Evolutionary conservation across 73 alveolate genomes (phyloP).

Genomic region (Halteria grandinella): DNA sequence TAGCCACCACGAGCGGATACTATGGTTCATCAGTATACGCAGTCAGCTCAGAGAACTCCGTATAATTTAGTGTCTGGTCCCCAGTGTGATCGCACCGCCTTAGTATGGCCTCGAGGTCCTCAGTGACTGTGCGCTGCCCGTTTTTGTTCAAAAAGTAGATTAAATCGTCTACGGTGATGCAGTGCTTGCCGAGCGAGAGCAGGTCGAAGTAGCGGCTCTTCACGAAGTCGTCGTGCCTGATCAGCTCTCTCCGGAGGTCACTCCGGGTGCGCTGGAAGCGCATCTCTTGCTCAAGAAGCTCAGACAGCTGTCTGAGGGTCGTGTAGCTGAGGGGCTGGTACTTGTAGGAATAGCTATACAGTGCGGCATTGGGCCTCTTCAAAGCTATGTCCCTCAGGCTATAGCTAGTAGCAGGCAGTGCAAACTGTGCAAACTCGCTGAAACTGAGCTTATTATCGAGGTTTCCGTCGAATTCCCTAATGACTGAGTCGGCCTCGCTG

Average conservation of each 20-base stretch:
- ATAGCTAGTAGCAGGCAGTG: constrained; percentile 35
- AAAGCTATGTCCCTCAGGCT: not conserved
- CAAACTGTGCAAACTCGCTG: not conserved
- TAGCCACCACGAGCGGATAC: no score
- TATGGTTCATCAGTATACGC: not conserved
- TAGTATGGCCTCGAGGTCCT: constrained; percentile 47
- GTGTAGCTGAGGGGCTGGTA: not conserved
- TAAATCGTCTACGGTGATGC: constrained; percentile 6
- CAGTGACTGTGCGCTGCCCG: not conserved
- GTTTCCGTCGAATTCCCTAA: constrained; percentile 41
- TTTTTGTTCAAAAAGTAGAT: not conserved
- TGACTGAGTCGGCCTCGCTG: not conserved
- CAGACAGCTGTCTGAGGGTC: not conserved
- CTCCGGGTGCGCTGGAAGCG: not conserved
- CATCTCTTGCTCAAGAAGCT: constrained; percentile 12
- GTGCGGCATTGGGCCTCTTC: not conserved
- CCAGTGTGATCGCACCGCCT: constrained; percentile 38
- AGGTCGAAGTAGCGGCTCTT: constrained; percentile 15
- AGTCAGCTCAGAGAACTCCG: constrained; percentile 39
- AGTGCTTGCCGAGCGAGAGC: not conserved
- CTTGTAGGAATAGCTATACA: no score
- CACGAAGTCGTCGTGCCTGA: constrained; percentile 16
- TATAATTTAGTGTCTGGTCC: constrained; percentile 20
- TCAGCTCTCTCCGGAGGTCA: constrained; percentile 17
- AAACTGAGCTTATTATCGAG: constrained; percentile 6